Conservation (phyloP, 2,329 filamentous ascomycete species). For the Annulohypoxylon truncatum region DNA sequence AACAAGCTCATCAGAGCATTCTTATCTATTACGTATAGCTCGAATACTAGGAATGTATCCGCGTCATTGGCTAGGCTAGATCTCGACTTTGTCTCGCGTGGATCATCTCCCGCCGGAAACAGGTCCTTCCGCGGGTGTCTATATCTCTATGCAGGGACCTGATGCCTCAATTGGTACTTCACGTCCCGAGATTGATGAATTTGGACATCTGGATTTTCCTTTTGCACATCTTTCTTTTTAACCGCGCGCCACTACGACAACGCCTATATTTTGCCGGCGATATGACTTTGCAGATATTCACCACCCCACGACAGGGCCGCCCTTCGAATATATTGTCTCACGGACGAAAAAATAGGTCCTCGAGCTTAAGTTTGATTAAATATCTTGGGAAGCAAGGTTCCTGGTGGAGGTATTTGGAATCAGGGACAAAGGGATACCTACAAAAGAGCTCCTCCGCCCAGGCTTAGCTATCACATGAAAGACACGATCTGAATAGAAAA, state of each 20-base stretch:
- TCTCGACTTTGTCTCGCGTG: conserved; percentile 23
- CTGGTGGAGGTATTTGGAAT: conserved; percentile 34
- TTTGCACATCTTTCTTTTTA: conserved; percentile 34
- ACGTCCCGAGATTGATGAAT: conserved; percentile 31
- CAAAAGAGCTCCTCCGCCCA: conserved; percentile 32
- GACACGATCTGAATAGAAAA: conserved; percentile 19
- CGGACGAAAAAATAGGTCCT: conserved; percentile 27
- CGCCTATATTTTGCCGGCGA: conserved; percentile 40
- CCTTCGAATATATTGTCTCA: conserved; percentile 39
- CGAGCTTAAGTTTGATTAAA: conserved; percentile 28
- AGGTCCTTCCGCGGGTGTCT: conserved; percentile 30
- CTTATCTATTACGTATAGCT: conserved; percentile 9
- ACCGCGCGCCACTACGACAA: conserved; percentile 31
- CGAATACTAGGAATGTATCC: conserved; percentile 25
- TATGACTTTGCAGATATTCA: conserved; percentile 28
- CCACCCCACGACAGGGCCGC: conserved; percentile 31
- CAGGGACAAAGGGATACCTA: conserved; percentile 17
- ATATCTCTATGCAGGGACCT: conserved; percentile 31
- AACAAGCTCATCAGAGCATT: conserved; percentile 22
- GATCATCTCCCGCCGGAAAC: conserved; percentile 37
- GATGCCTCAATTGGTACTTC: conserved; percentile 12
- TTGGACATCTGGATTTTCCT: conserved; percentile 20
- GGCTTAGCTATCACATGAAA: conserved; percentile 16
- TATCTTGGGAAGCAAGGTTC: conserved; percentile 23
- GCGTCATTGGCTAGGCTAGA: conserved; percentile 16